A percentile compares a stretch with the other conserved stretches of the same genome.
Evolutionary conservation across 371 early-diverging fungal species (phyloP).

Genomic region (Rhizopus arrhizus): DNA sequence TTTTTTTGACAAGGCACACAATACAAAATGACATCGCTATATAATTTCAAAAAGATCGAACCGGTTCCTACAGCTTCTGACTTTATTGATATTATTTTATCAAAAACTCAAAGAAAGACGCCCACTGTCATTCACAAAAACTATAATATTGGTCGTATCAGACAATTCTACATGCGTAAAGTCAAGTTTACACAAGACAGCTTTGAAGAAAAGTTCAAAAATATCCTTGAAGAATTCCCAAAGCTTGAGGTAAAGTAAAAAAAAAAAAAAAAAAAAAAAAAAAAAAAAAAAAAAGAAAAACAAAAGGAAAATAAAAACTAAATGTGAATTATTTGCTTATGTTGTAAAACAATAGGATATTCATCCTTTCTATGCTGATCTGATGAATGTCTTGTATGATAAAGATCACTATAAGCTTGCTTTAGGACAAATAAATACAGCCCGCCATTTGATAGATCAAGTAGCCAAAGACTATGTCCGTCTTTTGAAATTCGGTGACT

Average conservation of each 20-base stretch:
- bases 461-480: constrained; percentile 98
- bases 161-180: constrained; percentile 99
- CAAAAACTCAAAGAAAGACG: constrained; percentile 99
- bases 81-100: constrained; percentile 98
- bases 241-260: constrained; percentile 84
- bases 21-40: constrained; percentile 53
- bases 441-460: constrained; percentile 93
- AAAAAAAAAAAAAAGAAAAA: too few relatives aligned
- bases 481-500: constrained; percentile 99
- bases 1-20: not conserved
- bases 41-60: constrained; percentile 98
- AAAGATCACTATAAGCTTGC: constrained; percentile 99
- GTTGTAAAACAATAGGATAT: not conserved
- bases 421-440: constrained; percentile 98
- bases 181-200: constrained; percentile 99
- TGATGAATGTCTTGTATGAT: constrained; percentile 99
- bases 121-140: constrained; percentile 98
- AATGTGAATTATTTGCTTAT: too few relatives aligned
- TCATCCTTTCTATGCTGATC: constrained; percentile 96
- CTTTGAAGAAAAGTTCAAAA: constrained; percentile 95
- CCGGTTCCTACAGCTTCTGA: constrained; percentile 94
- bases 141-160: constrained; percentile 95
- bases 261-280: too few relatives aligned
- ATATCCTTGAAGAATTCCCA: constrained; percentile 97
- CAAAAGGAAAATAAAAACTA: too few relatives aligned